These are phyloP conservation scores for Penicillium crystallinum DNA, from an alignment of 495 filamentous ascomycete genomes.

Conservation along the genomic window DNA sequence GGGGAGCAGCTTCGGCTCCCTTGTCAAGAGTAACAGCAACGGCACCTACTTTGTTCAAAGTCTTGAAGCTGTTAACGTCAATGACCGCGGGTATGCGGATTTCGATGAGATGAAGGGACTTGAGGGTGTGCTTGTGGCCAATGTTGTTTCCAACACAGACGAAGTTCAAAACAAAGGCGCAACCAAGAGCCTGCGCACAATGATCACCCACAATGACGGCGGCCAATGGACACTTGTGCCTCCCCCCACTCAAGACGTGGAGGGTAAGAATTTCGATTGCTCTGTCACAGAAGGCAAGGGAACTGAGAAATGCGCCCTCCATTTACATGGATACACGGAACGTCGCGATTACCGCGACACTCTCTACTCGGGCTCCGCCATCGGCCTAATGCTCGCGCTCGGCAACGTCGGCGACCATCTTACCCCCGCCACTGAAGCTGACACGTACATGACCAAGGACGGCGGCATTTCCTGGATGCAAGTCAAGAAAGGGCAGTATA, in stretches of 20 bases:
- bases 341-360: constrained; percentile 71
- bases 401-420: constrained; percentile 80
- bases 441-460: constrained; percentile 85
- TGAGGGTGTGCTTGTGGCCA: constrained; percentile 84
- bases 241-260: constrained; percentile 61
- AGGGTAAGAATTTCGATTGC: constrained; percentile 68
- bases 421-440: constrained; percentile 51
- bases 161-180: constrained; percentile 54
- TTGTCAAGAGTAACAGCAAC: constrained; percentile 97
- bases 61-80: constrained; percentile 69
- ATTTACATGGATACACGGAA: constrained; percentile 94
- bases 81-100: constrained; percentile 73
- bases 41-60: constrained; percentile 90
- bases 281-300: constrained; percentile 41
- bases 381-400: constrained; percentile 85
- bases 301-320: constrained; percentile 69
- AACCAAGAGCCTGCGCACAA: constrained; percentile 75
- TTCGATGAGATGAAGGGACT: constrained; percentile 93
- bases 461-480: constrained; percentile 84
- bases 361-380: constrained; percentile 79
- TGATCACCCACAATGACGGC: constrained; percentile 95
- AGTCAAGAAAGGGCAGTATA: constrained; percentile 77
- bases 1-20: constrained; percentile 67
- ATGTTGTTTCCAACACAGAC: constrained; percentile 71
- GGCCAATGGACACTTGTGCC: constrained; percentile 71